Evolutionary conservation across 2,329 filamentous ascomycete species (phyloP).

Genomic region (Mariannaea elegans): DNA sequence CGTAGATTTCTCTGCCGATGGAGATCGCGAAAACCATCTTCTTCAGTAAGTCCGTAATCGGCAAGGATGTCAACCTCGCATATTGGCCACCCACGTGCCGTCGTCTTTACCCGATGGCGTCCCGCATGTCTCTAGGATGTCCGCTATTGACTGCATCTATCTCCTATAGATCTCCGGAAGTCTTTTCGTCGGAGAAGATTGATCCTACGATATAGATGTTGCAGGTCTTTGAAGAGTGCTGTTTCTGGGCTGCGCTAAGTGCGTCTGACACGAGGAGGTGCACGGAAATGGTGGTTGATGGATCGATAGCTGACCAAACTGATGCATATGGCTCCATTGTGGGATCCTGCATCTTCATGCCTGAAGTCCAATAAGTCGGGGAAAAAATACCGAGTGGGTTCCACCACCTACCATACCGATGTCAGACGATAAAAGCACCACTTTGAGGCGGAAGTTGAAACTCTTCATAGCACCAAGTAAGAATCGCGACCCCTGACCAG

Average conservation of each 20-base stretch:
- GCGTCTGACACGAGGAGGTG: neutral
- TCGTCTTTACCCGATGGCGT: neutral
- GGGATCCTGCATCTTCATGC: neutral
- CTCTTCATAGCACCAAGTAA: neutral
- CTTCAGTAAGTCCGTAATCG: neutral
- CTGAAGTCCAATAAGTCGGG: neutral
- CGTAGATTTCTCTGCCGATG: neutral
- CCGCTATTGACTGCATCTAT: neutral
- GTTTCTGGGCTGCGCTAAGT: neutral
- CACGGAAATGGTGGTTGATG: neutral
- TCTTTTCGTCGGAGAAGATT: neutral
- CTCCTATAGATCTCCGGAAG: neutral
- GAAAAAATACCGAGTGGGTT: constrained; percentile 1
- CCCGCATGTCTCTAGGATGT: constrained; percentile 5
- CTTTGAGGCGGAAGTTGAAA: neutral
- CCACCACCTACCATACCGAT: neutral
- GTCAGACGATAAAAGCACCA: neutral
- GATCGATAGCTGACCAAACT: no score
- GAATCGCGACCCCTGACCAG: neutral
- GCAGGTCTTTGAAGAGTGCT: neutral
- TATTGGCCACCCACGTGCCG: constrained; percentile 6
- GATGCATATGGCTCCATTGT: neutral
- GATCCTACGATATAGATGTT: neutral
- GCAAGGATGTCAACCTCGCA: constrained; percentile 5
- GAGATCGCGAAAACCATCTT: neutral